Evolutionary conservation across 306 rosid genomes (phyloP), one percentile per base, ranked within the genome.

Genomic region (Malus sylvestris): DNA sequence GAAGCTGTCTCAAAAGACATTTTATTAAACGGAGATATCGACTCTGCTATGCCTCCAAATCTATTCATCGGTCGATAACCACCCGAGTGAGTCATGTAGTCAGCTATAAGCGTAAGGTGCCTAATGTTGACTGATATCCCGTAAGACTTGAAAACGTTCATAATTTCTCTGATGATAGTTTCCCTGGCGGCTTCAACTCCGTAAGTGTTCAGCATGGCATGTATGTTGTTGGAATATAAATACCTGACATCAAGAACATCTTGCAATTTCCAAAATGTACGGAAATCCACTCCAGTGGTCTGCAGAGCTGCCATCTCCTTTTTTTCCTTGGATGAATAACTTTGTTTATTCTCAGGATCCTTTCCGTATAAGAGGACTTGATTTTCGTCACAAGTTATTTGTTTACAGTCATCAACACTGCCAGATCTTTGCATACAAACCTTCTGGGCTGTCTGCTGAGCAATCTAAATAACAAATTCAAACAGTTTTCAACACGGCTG

Each of bases 141-240:
- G 23, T 92, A 92, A 38, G 96, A 89, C 68, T 84, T 93, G 88
- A 90, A 95, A 69, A 92, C 97, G 27, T 90, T 87, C 40, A 77
- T 87, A 6, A 95, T 69, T 85, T 95, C 99, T 81, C 95, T 83
- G 53, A 95, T 95, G 78, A 90, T 88, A 57, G 93, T 89, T 71
- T 79, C 99, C 86, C 95, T 88, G 67, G 93, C 99, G 3, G 96
- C 96, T 85, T 95, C 97, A 79, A 95, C 93, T 75, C 99, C 97
- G 2, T 89, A 95, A 0, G 96, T 77, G 3, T 30, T 70, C 33
- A 90, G 89, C 89, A 95, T 87, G 13, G 90, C 91, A 81, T 87
- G 86, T 29, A 95, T 84, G 72, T 81, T 78, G 73, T 92, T 95
- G 72, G 98, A 86, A 78, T 92, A 95, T 51, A 95, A 58, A 73